A percentile compares a stretch with the other conserved stretches of the same genome.
These are phyloP conservation scores for Aspergillus spinulosporus DNA, from an alignment of 2,329 filamentous ascomycete species.

Conservation along the genomic window DNA sequence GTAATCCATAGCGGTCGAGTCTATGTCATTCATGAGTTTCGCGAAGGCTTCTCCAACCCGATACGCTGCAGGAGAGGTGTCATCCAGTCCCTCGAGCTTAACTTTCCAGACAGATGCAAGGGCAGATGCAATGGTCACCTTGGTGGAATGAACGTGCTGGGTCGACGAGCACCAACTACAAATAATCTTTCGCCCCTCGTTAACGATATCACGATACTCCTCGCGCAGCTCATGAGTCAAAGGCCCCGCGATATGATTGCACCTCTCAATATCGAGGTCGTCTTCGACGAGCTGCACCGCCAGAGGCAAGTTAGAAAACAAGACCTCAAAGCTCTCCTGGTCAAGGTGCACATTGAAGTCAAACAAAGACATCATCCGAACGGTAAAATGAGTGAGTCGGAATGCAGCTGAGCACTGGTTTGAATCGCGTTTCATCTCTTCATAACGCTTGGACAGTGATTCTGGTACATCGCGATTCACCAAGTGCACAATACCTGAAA, in stretches of 20 bases:
- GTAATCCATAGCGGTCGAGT: conserved; percentile 27
- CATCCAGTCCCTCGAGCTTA: conserved; percentile 33
- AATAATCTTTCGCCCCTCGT: conserved; percentile 52
- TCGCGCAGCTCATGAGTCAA: conserved; percentile 52
- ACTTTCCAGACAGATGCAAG: conserved; percentile 37
- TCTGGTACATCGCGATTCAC: conserved; percentile 43
- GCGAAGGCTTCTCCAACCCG: conserved; percentile 44
- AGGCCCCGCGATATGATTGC: conserved; percentile 55
- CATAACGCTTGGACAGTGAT: conserved; percentile 25
- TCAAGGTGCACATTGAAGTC: conserved; percentile 36
- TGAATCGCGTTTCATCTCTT: conserved; percentile 58
- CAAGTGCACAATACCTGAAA: conserved; percentile 71
- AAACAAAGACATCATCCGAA: conserved; percentile 55
- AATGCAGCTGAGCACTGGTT: conserved; percentile 71
- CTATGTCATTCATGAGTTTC: conserved; percentile 39
- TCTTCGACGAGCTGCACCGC: conserved; percentile 60
- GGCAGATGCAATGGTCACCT: conserved; percentile 25
- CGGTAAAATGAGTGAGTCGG: conserved; percentile 72
- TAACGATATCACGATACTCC: conserved; percentile 55
- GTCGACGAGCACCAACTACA: conserved; percentile 42
- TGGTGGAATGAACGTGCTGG: conserved; percentile 16
- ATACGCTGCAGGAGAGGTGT: conserved; percentile 38
- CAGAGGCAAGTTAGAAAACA: conserved; percentile 56
- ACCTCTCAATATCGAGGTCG: conserved; percentile 57
- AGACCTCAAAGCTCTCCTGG: conserved; percentile 35